Evolutionary conservation across 352 stramenopile species (phyloP), one percentile per base, ranked within the genome.

Genomic region (Phytophthora parvispora): DNA sequence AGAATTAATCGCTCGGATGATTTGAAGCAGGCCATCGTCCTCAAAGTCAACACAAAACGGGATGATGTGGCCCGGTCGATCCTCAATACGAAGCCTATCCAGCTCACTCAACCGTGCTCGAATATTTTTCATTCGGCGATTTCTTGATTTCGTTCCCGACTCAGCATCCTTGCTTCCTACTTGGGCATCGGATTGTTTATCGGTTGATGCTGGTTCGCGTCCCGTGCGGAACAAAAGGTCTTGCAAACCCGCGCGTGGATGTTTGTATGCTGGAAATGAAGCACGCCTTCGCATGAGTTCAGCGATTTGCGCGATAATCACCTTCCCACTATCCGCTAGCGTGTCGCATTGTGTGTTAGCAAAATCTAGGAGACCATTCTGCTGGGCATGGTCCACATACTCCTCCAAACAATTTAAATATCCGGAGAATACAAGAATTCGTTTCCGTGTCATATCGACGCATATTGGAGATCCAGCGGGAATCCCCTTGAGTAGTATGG

Each of bases 331-430:
- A 13, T 78, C 65, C 0, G 49, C 36, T 27, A 90, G 38, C 18
- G 59, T 63, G 16, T 58, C 27, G 16, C 27, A 59, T 27, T 57
- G 48, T 18, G 22, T 47, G 5, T 50, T 42, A 8, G 18, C 2
- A 49, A 13, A 24, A 13, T 62, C 7, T 43, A 38, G 24, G 20
- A 16, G 22, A 20, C n/a, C 8, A 13, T 25, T 50, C 51, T 64
- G 63, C 45, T 63, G 62, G 47, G 55, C 48, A 32, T 75, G 68
- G 40, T 75, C 68, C 27, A 72, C 62, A n/a, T 91, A 92, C 29
- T 90, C 81, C 64, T 92, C 82, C 7, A 92, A 48, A 25, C 81
- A 91, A 32, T 91, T 91, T n/a, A 92, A 58, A 50, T 89, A 90
- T 8, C 83, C 77, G 0, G 84, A 93, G 43, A 88, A 89, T 4